Evolutionary conservation across 2,329 filamentous ascomycete species (phyloP), one percentile per base, ranked within the genome.

Genomic region (Aulographum hederae): DNA sequence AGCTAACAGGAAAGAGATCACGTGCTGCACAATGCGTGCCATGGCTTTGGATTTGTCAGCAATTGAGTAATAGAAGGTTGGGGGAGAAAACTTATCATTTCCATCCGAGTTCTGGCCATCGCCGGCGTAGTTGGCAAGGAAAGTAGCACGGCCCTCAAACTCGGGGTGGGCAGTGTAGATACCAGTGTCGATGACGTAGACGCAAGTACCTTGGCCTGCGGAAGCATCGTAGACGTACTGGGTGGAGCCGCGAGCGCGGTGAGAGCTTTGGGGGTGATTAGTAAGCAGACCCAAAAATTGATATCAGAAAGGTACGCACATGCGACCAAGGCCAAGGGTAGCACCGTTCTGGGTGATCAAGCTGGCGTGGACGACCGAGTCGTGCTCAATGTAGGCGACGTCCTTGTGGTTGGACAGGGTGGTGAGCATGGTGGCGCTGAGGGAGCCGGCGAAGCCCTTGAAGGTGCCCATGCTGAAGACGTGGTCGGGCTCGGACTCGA

Each of bases 21-120:
- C n/a, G n/a, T n/a, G n/a, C n/a, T 6, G 69, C 61, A 17, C 73
- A 68, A 53, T 76, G 73, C 34, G 60, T 70, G 26, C 72, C 72
- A 49, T 76, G 72, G 10, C 71, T 71, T 42, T n/a, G n/a, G n/a
- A n/a, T n/a, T n/a, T n/a, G n/a, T n/a, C n/a, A n/a, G n/a, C n/a
- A n/a, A n/a, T n/a, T n/a, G n/a, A n/a, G n/a, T n/a, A n/a, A n/a
- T n/a, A n/a, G n/a, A n/a, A n/a, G n/a, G n/a, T n/a, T n/a, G n/a
- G n/a, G n/a, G n/a, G n/a, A n/a, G n/a, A n/a, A n/a, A n/a, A n/a
- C n/a, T 73, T 68, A 39, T 65, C 57, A 35, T 59, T 55, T 15
- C 45, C 50, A 34, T 30, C 28, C 10, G 29, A 20, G 21, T 41
- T 36, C 18, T 39, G 39, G 4, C 27, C 29, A 32, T 37, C 37